phyloP scores from a whole-genome alignment of 2,329 filamentous ascomycete species.

The Penicillium freii region DNA sequence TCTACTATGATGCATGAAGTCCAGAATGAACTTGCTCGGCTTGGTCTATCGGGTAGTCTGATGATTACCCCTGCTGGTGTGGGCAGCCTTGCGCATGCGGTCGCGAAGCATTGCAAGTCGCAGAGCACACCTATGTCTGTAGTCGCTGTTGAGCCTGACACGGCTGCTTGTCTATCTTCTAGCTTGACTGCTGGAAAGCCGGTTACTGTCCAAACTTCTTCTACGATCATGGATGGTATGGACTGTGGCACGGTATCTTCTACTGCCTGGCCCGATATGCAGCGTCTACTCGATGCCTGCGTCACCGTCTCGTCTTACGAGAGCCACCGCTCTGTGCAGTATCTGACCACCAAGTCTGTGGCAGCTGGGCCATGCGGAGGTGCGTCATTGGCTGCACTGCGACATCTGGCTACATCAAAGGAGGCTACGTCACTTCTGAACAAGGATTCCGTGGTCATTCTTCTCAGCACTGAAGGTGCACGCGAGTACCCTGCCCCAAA shows the following conservation, averaged over 20 bases:
- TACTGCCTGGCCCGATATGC: slow-evolving; percentile 63
- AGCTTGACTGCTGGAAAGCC: slow-evolving; percentile 51
- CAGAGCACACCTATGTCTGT: slow-evolving; percentile 42
- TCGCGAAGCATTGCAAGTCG: slow-evolving; percentile 63
- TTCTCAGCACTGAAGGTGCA: slow-evolving; percentile 65
- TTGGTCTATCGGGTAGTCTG: slow-evolving; percentile 45
- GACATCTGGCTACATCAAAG: slow-evolving; percentile 41
- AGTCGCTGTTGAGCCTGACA: slow-evolving; percentile 69
- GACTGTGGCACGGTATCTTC: slow-evolving; percentile 68
- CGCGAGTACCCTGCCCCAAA: slow-evolving; percentile 53
- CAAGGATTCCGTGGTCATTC: slow-evolving; percentile 57
- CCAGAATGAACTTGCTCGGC: slow-evolving; percentile 57
- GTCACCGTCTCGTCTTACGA: slow-evolving; percentile 62
- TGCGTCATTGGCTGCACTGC: slow-evolving; percentile 56
- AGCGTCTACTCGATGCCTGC: slow-evolving; percentile 58
- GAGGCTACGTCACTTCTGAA: slow-evolving; percentile 33
- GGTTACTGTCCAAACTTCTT: slow-evolving; percentile 53
- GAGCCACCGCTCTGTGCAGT: slow-evolving; percentile 57
- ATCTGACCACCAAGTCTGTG: slow-evolving; percentile 51
- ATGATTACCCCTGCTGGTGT: slow-evolving; percentile 69
- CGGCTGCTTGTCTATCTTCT: slow-evolving; percentile 54
- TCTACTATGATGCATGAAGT: slow-evolving; percentile 68
- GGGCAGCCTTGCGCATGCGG: slow-evolving; percentile 69
- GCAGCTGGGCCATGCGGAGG: slow-evolving; percentile 63
- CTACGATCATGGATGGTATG: slow-evolving; percentile 72